Base-by-base conservation (phyloP, 495 filamentous ascomycete genomes). In the Chaetomium cochliodes region DNA sequence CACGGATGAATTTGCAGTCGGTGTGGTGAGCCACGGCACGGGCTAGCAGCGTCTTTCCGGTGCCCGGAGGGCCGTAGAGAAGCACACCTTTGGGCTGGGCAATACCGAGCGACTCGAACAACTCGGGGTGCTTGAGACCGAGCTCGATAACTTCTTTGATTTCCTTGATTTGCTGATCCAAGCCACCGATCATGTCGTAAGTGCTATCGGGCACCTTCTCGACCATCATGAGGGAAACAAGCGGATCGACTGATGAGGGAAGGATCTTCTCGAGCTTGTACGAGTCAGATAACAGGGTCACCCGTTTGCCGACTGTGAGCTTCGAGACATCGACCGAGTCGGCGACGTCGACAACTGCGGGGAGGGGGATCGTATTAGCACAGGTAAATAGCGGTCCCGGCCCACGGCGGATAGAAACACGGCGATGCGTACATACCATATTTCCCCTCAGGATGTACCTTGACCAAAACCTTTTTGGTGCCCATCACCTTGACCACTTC, bases 201-300 rank as follows among this genome's bases (percentile, higher is more conserved):
- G 94, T 99, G 80, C 92, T 96, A 81, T 99, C 94, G 30, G 94
- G 94, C 28, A 99, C 94, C 80, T 99, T 99, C 78, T 99, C 94
- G 51, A 99, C 94, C 96, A 99, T 98, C 94, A 99, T 99, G 72
- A 99, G 91, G n/a, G 94, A 98, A 42, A 99, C 94, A 56, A 98
- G 88, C 37, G 94, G 94, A 74, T 98, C 94, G 72, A 98, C 93
- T 60, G 93, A 94, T 63, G 93, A 97, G 23, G 94, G 94, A 13
- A 98, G 87, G 82, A 97, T 96, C 81, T 96, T 96, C 76, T 97
- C 93, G 72, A 98, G 88, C 77, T 97, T 97, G 83, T 98, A 98
- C 53, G 89, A 89, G 77, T 98, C 94, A 60, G 91, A 96, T 22
- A 98, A 86, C 18, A 99, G 85, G 52, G 94, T 96, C 50, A 99